These are phyloP conservation scores for Fusarium phyllophilum DNA, from an alignment of 2,329 filamentous ascomycete species.

Conservation along the genomic window DNA sequence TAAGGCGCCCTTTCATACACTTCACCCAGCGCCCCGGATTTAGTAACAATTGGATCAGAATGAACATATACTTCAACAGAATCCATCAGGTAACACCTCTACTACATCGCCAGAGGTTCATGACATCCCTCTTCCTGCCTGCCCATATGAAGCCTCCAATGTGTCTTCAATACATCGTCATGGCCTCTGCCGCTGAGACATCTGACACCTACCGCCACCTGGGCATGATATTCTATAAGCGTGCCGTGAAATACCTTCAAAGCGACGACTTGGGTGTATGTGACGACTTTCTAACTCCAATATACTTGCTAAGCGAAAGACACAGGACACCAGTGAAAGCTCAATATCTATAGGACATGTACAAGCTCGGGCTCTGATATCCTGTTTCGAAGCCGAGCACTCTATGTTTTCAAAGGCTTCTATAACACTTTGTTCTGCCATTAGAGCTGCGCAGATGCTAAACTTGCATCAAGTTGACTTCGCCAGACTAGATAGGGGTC, in stretches of 20 bases:
- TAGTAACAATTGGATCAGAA: neutral
- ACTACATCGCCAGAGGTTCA: constrained; percentile 12
- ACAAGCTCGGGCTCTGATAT: constrained; percentile 8
- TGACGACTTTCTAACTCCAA: fast-evolving
- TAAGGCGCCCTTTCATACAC: neutral
- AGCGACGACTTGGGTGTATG: neutral
- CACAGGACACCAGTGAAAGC: neutral
- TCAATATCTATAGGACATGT: neutral
- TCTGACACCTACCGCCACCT: neutral
- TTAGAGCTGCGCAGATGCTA: constrained; percentile 12
- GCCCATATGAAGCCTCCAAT: constrained; percentile 10
- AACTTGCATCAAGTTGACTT: neutral
- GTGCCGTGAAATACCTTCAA: constrained; percentile 4
- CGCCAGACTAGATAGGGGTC: fast-evolving
- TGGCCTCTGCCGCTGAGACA: constrained; percentile 16
- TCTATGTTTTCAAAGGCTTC: constrained; percentile 23
- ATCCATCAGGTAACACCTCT: constrained; percentile 5
- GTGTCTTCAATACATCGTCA: constrained; percentile 24
- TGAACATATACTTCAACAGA: neutral
- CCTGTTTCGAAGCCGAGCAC: constrained; percentile 20
- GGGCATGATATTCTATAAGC: neutral
- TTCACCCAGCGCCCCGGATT: neutral
- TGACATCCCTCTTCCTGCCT: neutral
- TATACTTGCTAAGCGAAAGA: neutral
- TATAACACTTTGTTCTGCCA: constrained; percentile 6